Evolutionary conservation across 129 eudicot genomes (phyloP), one percentile per base, ranked within the genome.

Genomic region (Escallonia herrerae): DNA sequence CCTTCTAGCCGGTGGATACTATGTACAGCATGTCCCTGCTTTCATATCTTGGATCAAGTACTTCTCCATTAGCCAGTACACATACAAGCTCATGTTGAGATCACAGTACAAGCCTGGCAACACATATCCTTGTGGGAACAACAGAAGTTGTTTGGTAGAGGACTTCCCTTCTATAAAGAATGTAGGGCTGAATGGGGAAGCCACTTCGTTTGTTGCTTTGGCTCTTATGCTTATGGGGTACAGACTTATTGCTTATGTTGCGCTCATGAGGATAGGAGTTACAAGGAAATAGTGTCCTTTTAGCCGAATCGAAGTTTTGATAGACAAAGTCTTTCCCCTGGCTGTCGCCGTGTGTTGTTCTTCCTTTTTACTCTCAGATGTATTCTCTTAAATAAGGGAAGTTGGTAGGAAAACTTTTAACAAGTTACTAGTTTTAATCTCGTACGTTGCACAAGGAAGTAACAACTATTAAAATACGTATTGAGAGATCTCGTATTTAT

Each of bases 11-110:
- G 87, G 90, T 5, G 97, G 97, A 58, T 91, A 49, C 58, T 91
- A 77, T 55, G 97, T 91, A 5, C 95, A 87, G 63, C 60, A 91
- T 62, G 87, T 91, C 40, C 97, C 96, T 3, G 6, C 43, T 6
- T 85, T 87, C 70, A 85, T 91, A 12, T 57, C 80, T 0, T 87
- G 97, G 97, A 78, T 83, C 75, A 84, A 87, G 75, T 83, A 82
- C 48, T 0, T 85, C 12, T 82, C 96, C 0, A 70, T 89, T 2
- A 78, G 74, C 61, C 72, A 78, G 10, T 78, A 79, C 67, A 72
- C 82, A 0, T 87, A 67, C 63, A 87, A 85, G 79, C 90, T 91
- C 43, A 33, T 87, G 57, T n/a, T 91, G 50, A 80, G 75, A 40
- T 75, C 97, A 5, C 97, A 91, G 45, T 91, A 84, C 49, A 65